Evolutionary conservation across 495 filamentous ascomycete species (phyloP), one percentile per base, ranked within the genome.

Genomic region (Amniculicola lignicola): DNA sequence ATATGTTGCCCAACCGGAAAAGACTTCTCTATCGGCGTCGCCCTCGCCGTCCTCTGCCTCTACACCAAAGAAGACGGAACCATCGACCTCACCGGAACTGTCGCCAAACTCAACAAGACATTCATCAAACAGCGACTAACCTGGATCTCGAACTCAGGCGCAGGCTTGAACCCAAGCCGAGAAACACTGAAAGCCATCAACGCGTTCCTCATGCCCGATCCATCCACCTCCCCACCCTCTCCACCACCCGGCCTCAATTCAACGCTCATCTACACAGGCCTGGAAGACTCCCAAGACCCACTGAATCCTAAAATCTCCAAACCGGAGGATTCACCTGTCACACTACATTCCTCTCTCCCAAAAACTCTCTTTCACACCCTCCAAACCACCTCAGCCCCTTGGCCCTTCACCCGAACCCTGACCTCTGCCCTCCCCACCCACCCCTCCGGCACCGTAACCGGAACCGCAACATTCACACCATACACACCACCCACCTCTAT

Each of bases 181-280:
- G 77, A 84, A 24, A 95, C 89, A 0, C 70, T 97, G 43, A 88
- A 95, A 67, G 86, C 84, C 49, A 83, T 96, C 33, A 95, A 96
- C 71, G 84, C 85, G 33, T 95, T 89, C 59, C 72, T 97, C 39
- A 93, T 97, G 65, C 58, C 51, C 1, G 51, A 56, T 28, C 51
- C 58, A 3, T 36, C n/a, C 6, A 12, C 28, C n/a, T 3, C 9
- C 2, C 27, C n/a, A 25, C 28, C n/a, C 10, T 14, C 27, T 6
- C 23, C 3, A 9, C 19, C 45, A 15, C 16, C 25, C 3, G 7
- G 10, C 4, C 27, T 15, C 12, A 27, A 29, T 24, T 14, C 48
- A 16, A 33, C 18, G 15, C 15, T 36, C 16, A 24, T 12, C 9
- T 15, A 14, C 16, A 14, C 16, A 16, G 7, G 18, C 4, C 18